A percentile compares a stretch with the other conserved stretches of the same genome.
phyloP scores from a whole-genome alignment of 768 basidiomycete genomes.

The Boletus edulis region DNA sequence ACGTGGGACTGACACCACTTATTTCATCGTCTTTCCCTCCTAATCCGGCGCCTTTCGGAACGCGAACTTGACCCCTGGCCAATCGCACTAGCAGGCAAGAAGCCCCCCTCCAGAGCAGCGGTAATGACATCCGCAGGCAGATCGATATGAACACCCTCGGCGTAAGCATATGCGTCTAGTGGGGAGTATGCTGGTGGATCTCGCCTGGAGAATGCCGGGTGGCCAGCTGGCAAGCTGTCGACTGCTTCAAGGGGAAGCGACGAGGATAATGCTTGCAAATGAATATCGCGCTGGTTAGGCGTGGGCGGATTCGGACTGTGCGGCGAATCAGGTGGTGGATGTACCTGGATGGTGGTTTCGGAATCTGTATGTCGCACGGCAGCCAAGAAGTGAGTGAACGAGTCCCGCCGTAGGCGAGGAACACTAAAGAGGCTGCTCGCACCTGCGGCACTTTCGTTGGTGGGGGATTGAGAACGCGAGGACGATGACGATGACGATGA shows the following conservation, averaged over 20 bases:
- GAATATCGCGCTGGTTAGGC: slow-evolving; percentile 81
- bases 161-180: slow-evolving; percentile 78
- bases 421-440: slow-evolving; percentile 79
- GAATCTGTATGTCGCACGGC: slow-evolving; percentile 60
- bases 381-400: slow-evolving; percentile 65
- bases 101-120: slow-evolving; percentile 77
- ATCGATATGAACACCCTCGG: slow-evolving; percentile 90
- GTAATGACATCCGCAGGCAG: slow-evolving; percentile 90
- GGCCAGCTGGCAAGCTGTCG: slow-evolving; percentile 29
- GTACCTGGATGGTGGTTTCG: slow-evolving; percentile 67
- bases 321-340: slow-evolving; percentile 79
- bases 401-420: slow-evolving; percentile 63
- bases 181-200: slow-evolving; percentile 89
- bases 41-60: slow-evolving; percentile 58
- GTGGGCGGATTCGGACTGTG: slow-evolving; percentile 79
- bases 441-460: slow-evolving; percentile 59
- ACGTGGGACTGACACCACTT: slow-evolving; percentile 9
- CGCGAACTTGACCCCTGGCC: slow-evolving; percentile 47
- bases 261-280: slow-evolving; percentile 56
- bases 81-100: slow-evolving; percentile 57
- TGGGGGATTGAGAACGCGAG: slow-evolving; percentile 61
- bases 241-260: slow-evolving; percentile 12
- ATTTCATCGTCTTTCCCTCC: slow-evolving; percentile 42
- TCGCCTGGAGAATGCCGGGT: slow-evolving; percentile 44
- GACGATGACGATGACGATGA: slow-evolving; percentile 29